A percentile compares a stretch with the other conserved stretches of the same genome.
Evolutionary conservation across 768 basidiomycete species (phyloP).

Genomic region (Boletus reticuloceps): DNA sequence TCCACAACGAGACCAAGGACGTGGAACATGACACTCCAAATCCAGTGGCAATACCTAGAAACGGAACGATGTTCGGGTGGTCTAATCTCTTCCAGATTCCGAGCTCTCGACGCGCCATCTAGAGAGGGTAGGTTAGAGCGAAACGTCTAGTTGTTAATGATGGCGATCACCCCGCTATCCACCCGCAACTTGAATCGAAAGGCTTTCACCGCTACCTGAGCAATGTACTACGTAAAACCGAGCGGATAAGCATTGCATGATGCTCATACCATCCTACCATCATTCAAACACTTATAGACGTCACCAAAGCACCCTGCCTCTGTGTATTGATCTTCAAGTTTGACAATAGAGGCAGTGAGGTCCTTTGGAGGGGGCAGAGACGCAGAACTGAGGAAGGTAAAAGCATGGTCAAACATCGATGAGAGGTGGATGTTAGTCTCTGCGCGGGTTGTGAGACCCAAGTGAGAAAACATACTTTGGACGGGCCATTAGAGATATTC

Average conservation of each 20-base stretch:
- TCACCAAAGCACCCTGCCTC: background rate
- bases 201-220: background rate
- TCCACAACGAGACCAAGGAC: background rate
- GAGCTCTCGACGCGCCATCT: slow-evolving; percentile 1
- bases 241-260: background rate
- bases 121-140: background rate
- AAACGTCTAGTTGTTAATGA: background rate
- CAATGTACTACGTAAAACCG: background rate
- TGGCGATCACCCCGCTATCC: background rate
- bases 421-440: no score
- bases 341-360: background rate
- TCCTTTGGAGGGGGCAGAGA: background rate
- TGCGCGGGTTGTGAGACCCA: no score
- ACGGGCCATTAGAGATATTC: no score
- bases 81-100: background rate
- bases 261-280: background rate
- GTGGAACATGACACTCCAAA: background rate
- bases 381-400: no score
- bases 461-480: no score
- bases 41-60: background rate
- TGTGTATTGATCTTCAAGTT: background rate
- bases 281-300: background rate
- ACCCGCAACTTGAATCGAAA: background rate
- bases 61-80: slow-evolving; percentile 1
- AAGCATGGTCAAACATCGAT: no score